These are phyloP conservation scores for Tylopilus cervinicoccineus DNA, from an alignment of 768 basidiomycete genomes.

Conservation along the genomic window DNA sequence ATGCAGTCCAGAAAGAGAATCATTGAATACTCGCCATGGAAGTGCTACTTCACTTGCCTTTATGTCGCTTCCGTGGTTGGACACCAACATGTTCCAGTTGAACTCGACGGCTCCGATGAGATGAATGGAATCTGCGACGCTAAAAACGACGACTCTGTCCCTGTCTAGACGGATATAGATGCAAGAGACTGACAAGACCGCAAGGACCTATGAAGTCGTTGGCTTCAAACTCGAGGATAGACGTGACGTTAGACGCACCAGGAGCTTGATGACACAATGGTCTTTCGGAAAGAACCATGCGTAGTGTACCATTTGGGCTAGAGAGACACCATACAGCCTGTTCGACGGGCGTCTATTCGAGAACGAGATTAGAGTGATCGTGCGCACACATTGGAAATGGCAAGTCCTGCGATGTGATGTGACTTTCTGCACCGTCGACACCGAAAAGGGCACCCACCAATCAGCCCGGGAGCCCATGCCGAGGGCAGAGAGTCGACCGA, in stretches of 20 bases:
- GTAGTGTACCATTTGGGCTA: conserved; percentile 6
- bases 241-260: background rate
- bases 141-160: background rate
- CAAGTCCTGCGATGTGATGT: background rate
- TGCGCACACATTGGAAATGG: conserved; percentile 6
- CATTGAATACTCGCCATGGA: conserved; percentile 8
- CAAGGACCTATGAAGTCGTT: conserved; percentile 3
- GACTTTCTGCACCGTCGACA: background rate
- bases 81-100: conserved; percentile 3
- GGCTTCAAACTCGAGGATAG: background rate
- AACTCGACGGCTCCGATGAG: conserved; percentile 2
- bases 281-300: conserved; percentile 7
- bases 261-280: background rate
- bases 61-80: conserved; percentile 1
- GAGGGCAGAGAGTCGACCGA: background rate
- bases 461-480: conserved; percentile 10
- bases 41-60: background rate
- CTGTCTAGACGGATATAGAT: background rate
- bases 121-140: conserved; percentile 5
- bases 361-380: background rate
- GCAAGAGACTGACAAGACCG: conserved; percentile 8
- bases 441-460: conserved; percentile 2
- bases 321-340: conserved; percentile 12
- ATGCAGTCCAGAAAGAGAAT: background rate
- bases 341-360: background rate